Percentiles rank a stretch among this genome's conserved stretches.
Evolutionary conservation across 176 grass and related monocot genomes (phyloP).

Genomic region (Luzula sylvatica): DNA sequence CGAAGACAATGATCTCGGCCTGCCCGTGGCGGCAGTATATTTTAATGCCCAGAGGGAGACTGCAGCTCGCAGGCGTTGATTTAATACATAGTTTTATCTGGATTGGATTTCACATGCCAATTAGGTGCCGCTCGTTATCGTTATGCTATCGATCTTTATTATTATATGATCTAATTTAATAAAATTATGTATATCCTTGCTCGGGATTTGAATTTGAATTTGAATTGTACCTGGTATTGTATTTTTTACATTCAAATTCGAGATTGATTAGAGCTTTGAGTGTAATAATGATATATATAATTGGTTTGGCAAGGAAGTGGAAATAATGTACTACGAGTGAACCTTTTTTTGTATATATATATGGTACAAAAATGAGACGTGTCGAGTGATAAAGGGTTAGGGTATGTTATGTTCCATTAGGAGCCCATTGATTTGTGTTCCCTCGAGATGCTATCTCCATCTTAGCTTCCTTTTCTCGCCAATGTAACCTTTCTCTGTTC

Average conservation of each 20-base stretch:
- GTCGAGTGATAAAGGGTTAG: slow-evolving; percentile 23
- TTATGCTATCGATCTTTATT: background rate
- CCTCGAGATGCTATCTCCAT: slow-evolving; percentile 12
- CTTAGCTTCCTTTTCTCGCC: background rate
- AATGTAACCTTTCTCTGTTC: too few relatives aligned
- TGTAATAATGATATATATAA: too few relatives aligned
- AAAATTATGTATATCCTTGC: slow-evolving; percentile 3
- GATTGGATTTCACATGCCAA: too few relatives aligned
- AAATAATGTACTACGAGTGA: background rate
- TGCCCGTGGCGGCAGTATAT: slow-evolving; percentile 66
- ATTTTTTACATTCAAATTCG: background rate
- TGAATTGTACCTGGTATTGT: background rate
- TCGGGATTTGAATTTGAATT: slow-evolving; percentile 10
- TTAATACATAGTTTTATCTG: too few relatives aligned
- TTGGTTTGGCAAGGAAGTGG: background rate
- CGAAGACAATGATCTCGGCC: slow-evolving; percentile 50
- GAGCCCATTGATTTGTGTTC: slow-evolving; percentile 15
- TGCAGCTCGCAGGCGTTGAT: slow-evolving; percentile 65
- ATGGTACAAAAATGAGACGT: slow-evolving; percentile 24
- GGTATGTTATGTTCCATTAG: slow-evolving; percentile 15
- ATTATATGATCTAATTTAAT: slow-evolving; percentile 21
- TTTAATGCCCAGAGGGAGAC: slow-evolving; percentile 82
- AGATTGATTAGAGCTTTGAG: background rate
- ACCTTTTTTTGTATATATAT: slow-evolving; percentile 17
- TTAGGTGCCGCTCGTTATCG: too few relatives aligned